phyloP scores from a whole-genome alignment of 192 early-diverging fungal genomes.

The Entomortierella beljakovae region DNA sequence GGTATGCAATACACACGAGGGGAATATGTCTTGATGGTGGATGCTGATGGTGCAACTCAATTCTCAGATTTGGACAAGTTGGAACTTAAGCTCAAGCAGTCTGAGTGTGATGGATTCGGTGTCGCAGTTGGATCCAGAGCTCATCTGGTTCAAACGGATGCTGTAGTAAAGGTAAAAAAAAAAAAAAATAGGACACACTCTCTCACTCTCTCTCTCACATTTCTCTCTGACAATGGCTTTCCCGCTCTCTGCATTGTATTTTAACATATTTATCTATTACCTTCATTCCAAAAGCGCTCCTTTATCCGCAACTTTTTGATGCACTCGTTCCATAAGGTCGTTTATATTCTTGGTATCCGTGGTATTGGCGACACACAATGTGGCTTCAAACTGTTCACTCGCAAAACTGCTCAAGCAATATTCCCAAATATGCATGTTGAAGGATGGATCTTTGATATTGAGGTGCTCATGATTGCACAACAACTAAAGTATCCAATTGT shows the following conservation, averaged over 20 bases:
- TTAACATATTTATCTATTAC: neutral
- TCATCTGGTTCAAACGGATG: slow-evolving; percentile 87
- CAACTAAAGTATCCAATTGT: slow-evolving; percentile 77
- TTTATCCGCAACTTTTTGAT: slow-evolving; percentile 94
- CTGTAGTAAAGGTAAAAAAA: slow-evolving; percentile 82
- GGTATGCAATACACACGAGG: slow-evolving; percentile 87
- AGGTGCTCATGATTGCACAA: slow-evolving; percentile 87
- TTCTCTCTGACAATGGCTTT: neutral
- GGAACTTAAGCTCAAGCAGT: slow-evolving; percentile 53
- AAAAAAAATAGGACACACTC: neutral
- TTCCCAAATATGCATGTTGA: slow-evolving; percentile 95
- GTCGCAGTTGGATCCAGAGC: slow-evolving; percentile 93
- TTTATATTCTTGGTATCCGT: slow-evolving; percentile 88
- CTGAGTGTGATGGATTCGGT: slow-evolving; percentile 62
- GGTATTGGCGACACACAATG: slow-evolving; percentile 96
- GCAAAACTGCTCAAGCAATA: slow-evolving; percentile 78
- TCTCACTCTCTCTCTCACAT: neutral
- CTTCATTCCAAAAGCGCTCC: slow-evolving; percentile 74
- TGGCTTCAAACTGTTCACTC: slow-evolving; percentile 95
- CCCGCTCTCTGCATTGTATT: neutral
- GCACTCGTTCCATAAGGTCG: slow-evolving; percentile 92
- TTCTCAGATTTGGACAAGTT: slow-evolving; percentile 89
- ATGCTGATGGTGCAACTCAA: slow-evolving; percentile 95
- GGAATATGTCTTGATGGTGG: slow-evolving; percentile 85
- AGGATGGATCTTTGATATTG: slow-evolving; percentile 99